Conservation (phyloP, 345 rosid species). For the Moringa oleifera region DNA sequence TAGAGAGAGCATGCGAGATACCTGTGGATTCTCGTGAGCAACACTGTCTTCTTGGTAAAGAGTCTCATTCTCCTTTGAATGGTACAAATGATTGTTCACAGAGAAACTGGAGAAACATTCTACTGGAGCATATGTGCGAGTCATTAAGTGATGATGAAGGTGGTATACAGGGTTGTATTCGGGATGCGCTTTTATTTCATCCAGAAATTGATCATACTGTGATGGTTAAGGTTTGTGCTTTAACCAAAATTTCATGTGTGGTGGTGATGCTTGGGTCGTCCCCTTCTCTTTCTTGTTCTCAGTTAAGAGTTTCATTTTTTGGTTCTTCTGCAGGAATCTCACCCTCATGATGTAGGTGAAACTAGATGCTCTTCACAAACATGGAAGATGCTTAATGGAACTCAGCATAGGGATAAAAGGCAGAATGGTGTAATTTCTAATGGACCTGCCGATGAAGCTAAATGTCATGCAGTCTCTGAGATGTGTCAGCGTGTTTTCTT, state of each 20-base stretch:
- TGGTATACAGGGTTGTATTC: conserved; percentile 44
- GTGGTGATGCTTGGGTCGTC: not conserved
- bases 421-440: conserved; percentile 28
- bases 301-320: conserved; percentile 6
- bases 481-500: conserved; percentile 61
- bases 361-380: conserved; percentile 18
- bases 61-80: conserved; percentile 16
- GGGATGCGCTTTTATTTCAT: conserved; percentile 34
- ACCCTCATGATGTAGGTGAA: conserved; percentile 25
- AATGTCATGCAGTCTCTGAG: conserved; percentile 34
- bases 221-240: conserved; percentile 34
- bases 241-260: not conserved
- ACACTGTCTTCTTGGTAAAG: conserved; percentile 6
- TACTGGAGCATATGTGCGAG: conserved; percentile 40
- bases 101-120: conserved; percentile 32
- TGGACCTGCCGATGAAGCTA: conserved; percentile 31
- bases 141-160: conserved; percentile 39
- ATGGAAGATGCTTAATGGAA: conserved; percentile 30
- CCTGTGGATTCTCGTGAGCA: conserved; percentile 16
- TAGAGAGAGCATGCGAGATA: conserved; percentile 16
- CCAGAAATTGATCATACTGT: conserved; percentile 14
- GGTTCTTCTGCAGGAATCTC: conserved; percentile 41
- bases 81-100: conserved; percentile 21
- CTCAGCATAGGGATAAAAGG: conserved; percentile 25
- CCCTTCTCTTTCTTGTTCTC: conserved; percentile 4